Conservation (phyloP, 768 basidiomycete species). For the Termitomyces sp. region DNA sequence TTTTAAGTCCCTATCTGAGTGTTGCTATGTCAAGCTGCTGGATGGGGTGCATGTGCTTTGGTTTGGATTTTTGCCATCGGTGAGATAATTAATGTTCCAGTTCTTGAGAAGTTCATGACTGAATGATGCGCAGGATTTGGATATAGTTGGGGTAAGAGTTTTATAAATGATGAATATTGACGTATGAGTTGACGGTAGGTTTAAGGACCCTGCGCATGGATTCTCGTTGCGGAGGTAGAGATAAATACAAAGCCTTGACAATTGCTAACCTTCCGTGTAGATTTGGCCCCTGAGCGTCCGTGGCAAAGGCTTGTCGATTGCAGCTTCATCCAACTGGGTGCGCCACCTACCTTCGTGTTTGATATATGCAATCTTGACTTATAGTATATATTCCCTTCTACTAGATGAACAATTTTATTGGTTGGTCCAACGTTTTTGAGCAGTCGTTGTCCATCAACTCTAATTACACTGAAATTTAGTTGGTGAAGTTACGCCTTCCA, state of each 20-base stretch:
- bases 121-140: conserved; percentile 47
- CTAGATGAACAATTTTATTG: conserved; percentile 78
- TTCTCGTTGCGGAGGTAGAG: conserved; percentile 60
- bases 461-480: not conserved
- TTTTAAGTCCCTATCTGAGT: not conserved
- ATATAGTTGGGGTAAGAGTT: conserved; percentile 61
- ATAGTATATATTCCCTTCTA: too few species aligned
- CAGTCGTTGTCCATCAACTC: not conserved
- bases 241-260: not conserved
- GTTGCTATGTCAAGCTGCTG: conserved; percentile 43
- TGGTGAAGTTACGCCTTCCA: conserved; percentile 62
- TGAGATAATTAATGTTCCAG: conserved; percentile 16
- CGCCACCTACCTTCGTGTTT: conserved; percentile 8
- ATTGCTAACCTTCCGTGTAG: conserved; percentile 16
- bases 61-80: conserved; percentile 77
- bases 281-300: conserved; percentile 72
- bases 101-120: not conserved
- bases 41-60: conserved; percentile 67
- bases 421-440: conserved; percentile 26
- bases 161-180: not conserved
- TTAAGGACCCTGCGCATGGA: conserved; percentile 67
- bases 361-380: not conserved
- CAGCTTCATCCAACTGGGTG: conserved; percentile 75
- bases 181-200: not conserved
- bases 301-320: conserved; percentile 73